Base-by-base conservation (phyloP, 2,329 filamentous ascomycete species). In the Exophiala aquamarina region DNA sequence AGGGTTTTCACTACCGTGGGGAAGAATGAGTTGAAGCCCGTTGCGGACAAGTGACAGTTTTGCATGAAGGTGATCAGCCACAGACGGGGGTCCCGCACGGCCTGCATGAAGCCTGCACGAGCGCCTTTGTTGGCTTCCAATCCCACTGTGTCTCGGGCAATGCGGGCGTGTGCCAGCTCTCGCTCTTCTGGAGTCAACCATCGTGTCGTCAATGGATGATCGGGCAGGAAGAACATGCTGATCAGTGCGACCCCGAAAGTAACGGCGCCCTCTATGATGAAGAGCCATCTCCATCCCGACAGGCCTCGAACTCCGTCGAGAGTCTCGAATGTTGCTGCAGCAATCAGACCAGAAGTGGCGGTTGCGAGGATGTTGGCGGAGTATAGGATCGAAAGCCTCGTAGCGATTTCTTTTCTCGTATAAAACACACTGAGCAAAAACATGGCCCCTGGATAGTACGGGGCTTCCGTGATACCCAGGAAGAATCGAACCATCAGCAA, bases 371-470 rank as follows among this genome's bases (percentile, higher is more conserved):
- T 73, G 58, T 80, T 81, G 2, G 78, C 77, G 50, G 77, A 77
- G 63, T 81, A 82, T 17, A 83, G 63, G 21, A 82, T 72, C 45
- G 78, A 77, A 56, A 81, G 79, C 14, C 56, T 28, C 40, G 68
- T 68, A 13, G 76, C 74, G 52, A 82, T 59, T 64, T 82, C 78
- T 38, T 75, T 73, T 34, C 80, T 72, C 1, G 81, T 85, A 63
- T 86, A 86, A 37, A 50, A 50, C 18, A 45, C 17, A 3, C 42
- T 42, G 10, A 55, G 76, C 79, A 86, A 54, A 82, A 82, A 0
- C 77, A 82, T 14, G 84, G 70, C 37, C 83, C 79, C 83, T 0
- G 83, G 82, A 19, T 84, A 69, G 62, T 83, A 84, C 1, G 69
- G 69, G 1, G 63, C 63, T 41, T 69, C 83, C 49, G 83, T 84